Evolutionary conservation across 2,329 filamentous ascomycete species (phyloP).

Genomic region (Acrodontium crateriforme): DNA sequence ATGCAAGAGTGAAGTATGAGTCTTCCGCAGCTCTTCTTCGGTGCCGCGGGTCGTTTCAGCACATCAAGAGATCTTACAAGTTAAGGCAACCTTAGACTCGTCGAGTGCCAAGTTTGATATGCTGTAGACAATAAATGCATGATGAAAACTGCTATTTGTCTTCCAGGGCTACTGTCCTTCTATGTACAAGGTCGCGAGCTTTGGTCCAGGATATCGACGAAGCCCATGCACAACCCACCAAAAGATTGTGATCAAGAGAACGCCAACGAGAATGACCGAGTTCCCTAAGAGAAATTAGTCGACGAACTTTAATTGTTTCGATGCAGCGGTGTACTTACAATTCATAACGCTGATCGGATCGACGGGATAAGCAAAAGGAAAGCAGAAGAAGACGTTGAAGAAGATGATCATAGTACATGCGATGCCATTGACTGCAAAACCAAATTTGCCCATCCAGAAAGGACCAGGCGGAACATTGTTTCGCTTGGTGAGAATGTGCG

Average conservation of each 20-base stretch:
- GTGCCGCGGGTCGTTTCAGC: no score
- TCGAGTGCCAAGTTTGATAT: no score
- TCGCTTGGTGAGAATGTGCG: conserved; percentile 20
- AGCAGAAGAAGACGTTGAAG: conserved; percentile 25
- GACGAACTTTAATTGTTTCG: conserved; percentile 1
- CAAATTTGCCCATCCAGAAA: conserved; percentile 23
- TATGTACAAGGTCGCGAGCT: conserved; percentile 32
- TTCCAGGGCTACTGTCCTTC: conserved; percentile 5
- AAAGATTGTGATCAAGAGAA: conserved; percentile 31
- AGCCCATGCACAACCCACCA: conserved; percentile 40
- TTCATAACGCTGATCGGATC: conserved; percentile 14
- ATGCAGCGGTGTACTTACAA: conserved; percentile 22
- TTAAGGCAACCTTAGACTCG: no score
- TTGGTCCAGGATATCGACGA: conserved; percentile 38
- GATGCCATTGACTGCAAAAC: conserved; percentile 20
- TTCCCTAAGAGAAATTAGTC: conserved; percentile 35
- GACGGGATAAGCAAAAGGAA: conserved; percentile 20
- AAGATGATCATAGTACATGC: conserved; percentile 21
- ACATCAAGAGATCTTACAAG: no score
- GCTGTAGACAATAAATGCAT: no score
- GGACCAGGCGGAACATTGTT: conserved; percentile 19
- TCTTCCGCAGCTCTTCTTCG: no score
- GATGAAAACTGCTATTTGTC: no score
- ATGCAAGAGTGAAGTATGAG: no score
- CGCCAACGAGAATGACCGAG: conserved; percentile 39